Evolutionary conservation across 78 protist species (phyloP).

Genomic region (Dictyostelium intermedium): DNA sequence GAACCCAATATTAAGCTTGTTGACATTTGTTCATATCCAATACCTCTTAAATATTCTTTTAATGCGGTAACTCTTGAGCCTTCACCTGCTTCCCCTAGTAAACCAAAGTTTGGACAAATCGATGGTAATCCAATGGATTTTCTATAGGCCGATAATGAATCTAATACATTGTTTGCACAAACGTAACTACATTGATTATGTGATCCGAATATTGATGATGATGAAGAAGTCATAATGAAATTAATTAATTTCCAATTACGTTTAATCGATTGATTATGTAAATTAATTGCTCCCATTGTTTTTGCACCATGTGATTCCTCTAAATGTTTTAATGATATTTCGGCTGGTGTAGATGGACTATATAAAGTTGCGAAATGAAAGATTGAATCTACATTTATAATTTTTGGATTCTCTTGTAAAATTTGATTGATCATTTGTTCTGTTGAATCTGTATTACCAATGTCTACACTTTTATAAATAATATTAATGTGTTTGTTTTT

Average conservation of each 20-base stretch:
- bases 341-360: background rate
- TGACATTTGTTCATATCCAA: no score
- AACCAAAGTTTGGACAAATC: conserved; percentile 51
- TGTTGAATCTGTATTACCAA: no score
- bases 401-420: no score
- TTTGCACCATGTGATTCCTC: conserved; percentile 58
- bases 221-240: conserved; percentile 67
- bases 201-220: conserved; percentile 33
- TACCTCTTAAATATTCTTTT: no score
- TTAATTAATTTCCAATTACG: background rate
- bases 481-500: no score
- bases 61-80: no score
- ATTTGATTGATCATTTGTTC: no score
- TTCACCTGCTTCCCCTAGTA: conserved; percentile 24
- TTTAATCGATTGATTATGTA: conserved; percentile 43
- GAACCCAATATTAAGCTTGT: background rate
- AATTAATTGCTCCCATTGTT: conserved; percentile 73
- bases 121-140: conserved; percentile 33
- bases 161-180: conserved; percentile 77
- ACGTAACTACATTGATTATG: conserved; percentile 76
- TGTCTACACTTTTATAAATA: no score
- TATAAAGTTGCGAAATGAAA: conserved; percentile 46
- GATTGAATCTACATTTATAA: conserved; percentile 5
- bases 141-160: conserved; percentile 52
- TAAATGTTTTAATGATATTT: background rate